Base-by-base conservation (phyloP, 768 basidiomycete genomes). In the Kwoniella pini region DNA sequence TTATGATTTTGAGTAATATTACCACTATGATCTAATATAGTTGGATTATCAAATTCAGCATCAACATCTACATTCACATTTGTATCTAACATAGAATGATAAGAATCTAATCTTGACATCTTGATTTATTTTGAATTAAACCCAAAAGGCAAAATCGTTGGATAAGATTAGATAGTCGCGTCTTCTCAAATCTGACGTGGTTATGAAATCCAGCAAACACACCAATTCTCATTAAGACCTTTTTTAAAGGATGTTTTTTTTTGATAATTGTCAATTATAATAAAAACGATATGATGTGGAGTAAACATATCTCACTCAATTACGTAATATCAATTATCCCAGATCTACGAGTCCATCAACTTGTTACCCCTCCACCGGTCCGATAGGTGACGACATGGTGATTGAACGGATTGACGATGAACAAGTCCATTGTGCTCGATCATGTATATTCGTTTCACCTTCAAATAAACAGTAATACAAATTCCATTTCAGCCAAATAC, bases 71-170 rank as follows among this genome's bases (percentile, higher is more conserved):
- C 48, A 21, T 53, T 21, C 22, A 40, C 33, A 33, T 51, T 51
- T 9, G 51, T 12, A 53, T 53, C 30, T 21, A 50, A 31, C 15
- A 50, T 50, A 13, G 48, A 50, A 31, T 33, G 48, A 33, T 50
- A 50, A n/a, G n/a, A n/a, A 53, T 53, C 52, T 24, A 42, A 40
- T 40, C 52, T 53, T 53, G 52, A 39, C 52, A 53, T 39, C 28
- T 19, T 38, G 19, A 19, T 26, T 26, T 30, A 22, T n/a, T n/a
- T n/a, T n/a, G n/a, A n/a, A n/a, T n/a, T n/a, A n/a, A n/a, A n/a
- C n/a, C n/a, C n/a, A n/a, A n/a, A n/a, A n/a, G 33, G 33, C 33
- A 15, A 15, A 36, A 36, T 36, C 7, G 15, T 36, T 36, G 33
- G 33, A 38, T 38, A 4, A 40, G 28, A 53, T 36, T 7, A 22